These are phyloP conservation scores for Corinectria fuckeliana DNA, from an alignment of 2,329 filamentous ascomycete genomes.

Conservation along the genomic window DNA sequence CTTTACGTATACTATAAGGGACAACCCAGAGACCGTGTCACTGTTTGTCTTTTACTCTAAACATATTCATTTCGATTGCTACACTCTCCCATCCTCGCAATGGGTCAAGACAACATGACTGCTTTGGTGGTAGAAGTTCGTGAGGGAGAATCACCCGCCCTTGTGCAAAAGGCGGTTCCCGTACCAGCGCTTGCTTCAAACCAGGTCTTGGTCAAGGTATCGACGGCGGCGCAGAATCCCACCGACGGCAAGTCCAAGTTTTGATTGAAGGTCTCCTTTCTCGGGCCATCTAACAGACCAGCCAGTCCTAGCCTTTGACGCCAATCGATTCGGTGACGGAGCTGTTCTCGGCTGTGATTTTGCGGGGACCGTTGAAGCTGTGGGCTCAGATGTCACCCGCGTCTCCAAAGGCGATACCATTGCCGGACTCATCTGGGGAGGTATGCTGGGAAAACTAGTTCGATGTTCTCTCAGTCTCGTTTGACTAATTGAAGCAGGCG, in stretches of 20 bases:
- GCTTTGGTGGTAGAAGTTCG: constrained; percentile 28
- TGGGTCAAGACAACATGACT: constrained; percentile 23
- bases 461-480: too few relatives aligned
- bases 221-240: constrained; percentile 36
- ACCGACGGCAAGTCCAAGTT: constrained; percentile 27
- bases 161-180: constrained; percentile 23
- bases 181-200: constrained; percentile 21
- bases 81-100: neutral
- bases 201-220: constrained; percentile 35
- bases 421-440: constrained; percentile 40
- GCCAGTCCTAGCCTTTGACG: constrained; percentile 43
- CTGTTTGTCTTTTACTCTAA: too few relatives aligned
- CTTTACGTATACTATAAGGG: too few relatives aligned
- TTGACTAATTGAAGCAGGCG: constrained; percentile 22
- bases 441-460: constrained; percentile 18
- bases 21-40: too few relatives aligned
- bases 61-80: neutral
- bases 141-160: constrained; percentile 17
- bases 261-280: neutral
- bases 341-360: constrained; percentile 48
- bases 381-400: constrained; percentile 36
- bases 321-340: constrained; percentile 46
- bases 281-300: neutral
- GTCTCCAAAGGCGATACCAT: constrained; percentile 30
- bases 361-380: constrained; percentile 42